Base-by-base conservation (phyloP, 768 basidiomycete species). In the Phylloporus scabripes region DNA sequence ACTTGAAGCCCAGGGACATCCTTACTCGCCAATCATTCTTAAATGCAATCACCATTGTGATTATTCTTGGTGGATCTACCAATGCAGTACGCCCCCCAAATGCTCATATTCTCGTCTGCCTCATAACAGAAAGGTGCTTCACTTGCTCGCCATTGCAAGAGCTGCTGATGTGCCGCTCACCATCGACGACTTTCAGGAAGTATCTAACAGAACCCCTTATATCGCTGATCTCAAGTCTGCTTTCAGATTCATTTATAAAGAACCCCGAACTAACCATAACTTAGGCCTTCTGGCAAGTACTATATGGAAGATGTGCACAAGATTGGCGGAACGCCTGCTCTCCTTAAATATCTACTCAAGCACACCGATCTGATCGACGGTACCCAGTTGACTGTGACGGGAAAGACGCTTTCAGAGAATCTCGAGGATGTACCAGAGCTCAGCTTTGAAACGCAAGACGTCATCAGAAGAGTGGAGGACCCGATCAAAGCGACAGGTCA, bases 261-360 rank as follows among this genome's bases (percentile, higher is more conserved):
- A 39, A 39, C 7, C 28, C 45, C 20, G 29, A 44, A 45, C 47
- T 58, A 32, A 58, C 41, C 34, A 9, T 21, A 38, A 12, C 5
- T 44, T 5, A 85, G 83, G 70, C 88, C 89, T 14, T 89, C 88
- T 7, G 91, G 89, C 21, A 81, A 81, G 70, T 93, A 90, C 66
- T 82, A 85, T 60, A 92, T 93, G 89, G 85, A 92, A 66, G 91
- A 94, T 58, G 75, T 93, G 40, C 91, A 93, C 72, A 80, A 76
- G 53, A 81, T 86, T 50, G 91, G 92, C 24, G 91, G 91, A 49
- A 79, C 92, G 46, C 92, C 91, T 0, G 87, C 87, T 1, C 75
- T 92, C 45, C 67, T 92, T 51, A 92, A 92, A 68, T 92, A 91
- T 64, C 75, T 92, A 36, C 70, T 91, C 42, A 84, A 86, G 56